A percentile compares a stretch with the other conserved stretches of the same genome.
Evolutionary conservation across 2,329 filamentous ascomycete species (phyloP).

Genomic region (Penicillium sp.): DNA sequence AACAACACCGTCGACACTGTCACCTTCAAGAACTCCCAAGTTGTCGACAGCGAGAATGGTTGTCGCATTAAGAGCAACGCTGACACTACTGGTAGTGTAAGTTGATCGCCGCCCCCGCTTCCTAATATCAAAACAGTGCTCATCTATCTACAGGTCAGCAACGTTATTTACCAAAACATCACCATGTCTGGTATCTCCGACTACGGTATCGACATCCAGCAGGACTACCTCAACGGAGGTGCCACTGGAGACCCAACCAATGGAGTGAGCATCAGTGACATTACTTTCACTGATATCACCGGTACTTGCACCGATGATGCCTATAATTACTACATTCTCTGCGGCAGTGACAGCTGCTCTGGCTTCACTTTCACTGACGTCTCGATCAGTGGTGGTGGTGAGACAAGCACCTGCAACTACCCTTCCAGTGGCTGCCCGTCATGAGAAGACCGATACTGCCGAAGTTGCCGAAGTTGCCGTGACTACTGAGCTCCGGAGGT

Average conservation of each 20-base stretch:
- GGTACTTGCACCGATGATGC: conserved; percentile 37
- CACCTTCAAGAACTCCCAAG: conserved; percentile 50
- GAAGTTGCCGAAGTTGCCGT: too few relatives aligned
- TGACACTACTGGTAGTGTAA: conserved; percentile 38
- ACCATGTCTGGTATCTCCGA: conserved; percentile 46
- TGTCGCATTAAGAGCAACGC: conserved; percentile 45
- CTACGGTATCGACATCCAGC: conserved; percentile 56
- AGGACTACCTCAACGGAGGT: conserved; percentile 56
- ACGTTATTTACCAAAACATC: conserved; percentile 53
- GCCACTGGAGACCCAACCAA: conserved; percentile 42
- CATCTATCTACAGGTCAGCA: conserved; percentile 29
- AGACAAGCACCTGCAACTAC: conserved; percentile 28
- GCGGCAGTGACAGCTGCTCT: conserved; percentile 42
- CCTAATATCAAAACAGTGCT: not conserved
- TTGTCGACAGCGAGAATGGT: conserved; percentile 46
- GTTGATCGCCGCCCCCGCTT: not conserved
- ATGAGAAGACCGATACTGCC: not conserved
- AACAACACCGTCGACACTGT: conserved; percentile 58
- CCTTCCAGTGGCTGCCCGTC: conserved; percentile 14
- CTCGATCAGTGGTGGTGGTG: conserved; percentile 38
- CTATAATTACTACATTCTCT: conserved; percentile 42
- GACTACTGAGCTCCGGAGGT: too few relatives aligned
- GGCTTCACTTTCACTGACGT: conserved; percentile 41
- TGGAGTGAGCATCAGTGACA: conserved; percentile 39
- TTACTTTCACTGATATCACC: conserved; percentile 39